A percentile compares a stretch with the other conserved stretches of the same genome.
These are phyloP conservation scores for Nannochloropsis salina DNA, from an alignment of 108 stramenopile genomes.

Conservation along the genomic window DNA sequence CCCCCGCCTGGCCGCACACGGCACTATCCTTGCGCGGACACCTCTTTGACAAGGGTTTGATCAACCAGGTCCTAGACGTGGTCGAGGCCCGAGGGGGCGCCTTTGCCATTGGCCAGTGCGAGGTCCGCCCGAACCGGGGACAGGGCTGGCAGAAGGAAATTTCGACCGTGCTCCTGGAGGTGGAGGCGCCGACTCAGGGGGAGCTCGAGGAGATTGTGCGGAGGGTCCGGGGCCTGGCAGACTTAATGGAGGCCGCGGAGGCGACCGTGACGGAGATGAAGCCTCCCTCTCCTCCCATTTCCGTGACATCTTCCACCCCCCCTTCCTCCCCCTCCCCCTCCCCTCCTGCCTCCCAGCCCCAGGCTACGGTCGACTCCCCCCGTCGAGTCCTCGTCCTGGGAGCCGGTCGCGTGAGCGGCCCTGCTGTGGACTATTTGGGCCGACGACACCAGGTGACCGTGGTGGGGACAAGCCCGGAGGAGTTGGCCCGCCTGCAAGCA, in stretches of 20 bases:
- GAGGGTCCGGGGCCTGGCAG: not conserved
- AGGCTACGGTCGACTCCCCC: not conserved
- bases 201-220: not conserved
- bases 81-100: slow-evolving; percentile 51
- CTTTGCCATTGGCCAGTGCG: slow-evolving; percentile 57
- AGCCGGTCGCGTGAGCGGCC: slow-evolving; percentile 66
- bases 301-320: not conserved
- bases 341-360: not conserved
- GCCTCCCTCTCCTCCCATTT: not conserved
- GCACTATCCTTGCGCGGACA: slow-evolving; percentile 39
- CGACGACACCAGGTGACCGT: slow-evolving; percentile 41
- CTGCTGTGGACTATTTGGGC: slow-evolving; percentile 58
- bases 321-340: not conserved
- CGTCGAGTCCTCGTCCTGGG: slow-evolving; percentile 62
- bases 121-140: slow-evolving; percentile 41
- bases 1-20: slow-evolving; percentile 22
- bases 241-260: not conserved
- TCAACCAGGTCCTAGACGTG: slow-evolving; percentile 71
- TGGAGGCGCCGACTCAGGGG: slow-evolving; percentile 57
- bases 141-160: not conserved
- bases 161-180: slow-evolving; percentile 45
- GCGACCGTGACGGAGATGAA: slow-evolving; percentile 20
- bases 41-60: slow-evolving; percentile 71
- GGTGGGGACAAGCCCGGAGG: slow-evolving; percentile 61
- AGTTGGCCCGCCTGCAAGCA: not conserved